phyloP scores from a whole-genome alignment of 805 yeast genomes.

The Starmerella scarabaei region DNA sequence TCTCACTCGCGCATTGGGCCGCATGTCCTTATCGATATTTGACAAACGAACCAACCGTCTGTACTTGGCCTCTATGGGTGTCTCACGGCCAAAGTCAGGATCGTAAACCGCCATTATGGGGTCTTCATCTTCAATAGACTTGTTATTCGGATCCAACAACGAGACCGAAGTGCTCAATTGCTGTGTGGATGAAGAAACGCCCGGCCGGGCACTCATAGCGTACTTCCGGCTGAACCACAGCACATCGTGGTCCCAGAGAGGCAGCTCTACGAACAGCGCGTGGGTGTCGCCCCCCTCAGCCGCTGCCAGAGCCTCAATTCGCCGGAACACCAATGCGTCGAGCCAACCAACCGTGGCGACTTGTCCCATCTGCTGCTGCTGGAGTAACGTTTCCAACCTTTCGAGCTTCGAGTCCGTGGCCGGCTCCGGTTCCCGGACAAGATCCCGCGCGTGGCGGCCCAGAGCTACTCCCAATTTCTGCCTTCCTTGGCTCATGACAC shows the following conservation, averaged over 20 bases:
- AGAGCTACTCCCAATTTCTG: constrained; percentile 36
- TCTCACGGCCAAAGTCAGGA: constrained; percentile 54
- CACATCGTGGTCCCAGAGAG: constrained; percentile 58
- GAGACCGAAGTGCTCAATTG: constrained; percentile 21
- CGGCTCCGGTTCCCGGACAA: neutral
- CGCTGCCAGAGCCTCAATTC: constrained; percentile 32
- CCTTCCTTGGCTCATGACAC: constrained; percentile 57
- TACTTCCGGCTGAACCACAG: constrained; percentile 43
- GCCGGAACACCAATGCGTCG: constrained; percentile 49
- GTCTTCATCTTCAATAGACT: constrained; percentile 17
- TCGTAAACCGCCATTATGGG: constrained; percentile 38
- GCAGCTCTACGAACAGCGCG: constrained; percentile 42
- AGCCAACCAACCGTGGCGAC: constrained; percentile 55
- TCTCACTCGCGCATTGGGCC: constrained; percentile 75
- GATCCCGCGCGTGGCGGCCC: constrained; percentile 7
- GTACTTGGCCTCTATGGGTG: constrained; percentile 81
- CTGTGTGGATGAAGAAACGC: constrained; percentile 20
- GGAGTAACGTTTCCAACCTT: constrained; percentile 40
- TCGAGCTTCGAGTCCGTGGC: constrained; percentile 31
- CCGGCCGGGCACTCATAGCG: constrained; percentile 17
- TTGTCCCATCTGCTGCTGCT: constrained; percentile 57
- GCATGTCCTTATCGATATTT: constrained; percentile 60
- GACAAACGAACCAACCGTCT: constrained; percentile 75
- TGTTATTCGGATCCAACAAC: constrained; percentile 14
- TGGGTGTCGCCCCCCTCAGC: constrained; percentile 23